Conservation (phyloP, 208 protist genomes). For the Crithidia sp. region DNA sequence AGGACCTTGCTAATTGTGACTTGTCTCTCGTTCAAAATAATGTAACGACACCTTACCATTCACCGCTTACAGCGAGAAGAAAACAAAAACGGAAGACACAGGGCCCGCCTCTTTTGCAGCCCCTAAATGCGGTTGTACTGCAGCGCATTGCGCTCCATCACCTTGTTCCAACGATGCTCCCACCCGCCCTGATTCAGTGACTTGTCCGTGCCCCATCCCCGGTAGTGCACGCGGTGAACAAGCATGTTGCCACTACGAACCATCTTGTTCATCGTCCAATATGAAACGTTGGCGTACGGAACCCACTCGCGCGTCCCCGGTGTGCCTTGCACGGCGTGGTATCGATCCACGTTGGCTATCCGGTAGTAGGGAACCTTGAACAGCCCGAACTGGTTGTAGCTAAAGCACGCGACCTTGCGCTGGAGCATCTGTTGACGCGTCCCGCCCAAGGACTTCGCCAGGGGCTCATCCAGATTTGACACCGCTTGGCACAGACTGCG, state of each 20-base stretch:
- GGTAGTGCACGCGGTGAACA: constrained; percentile 90
- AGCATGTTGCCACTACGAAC: constrained; percentile 85
- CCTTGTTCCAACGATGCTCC: constrained; percentile 93
- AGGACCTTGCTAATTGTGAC: too few species aligned
- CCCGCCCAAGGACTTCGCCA: constrained; percentile 76
- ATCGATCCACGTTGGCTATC: constrained; percentile 86
- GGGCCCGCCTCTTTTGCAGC: not conserved
- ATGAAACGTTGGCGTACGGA: constrained; percentile 88
- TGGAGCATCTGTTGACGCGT: constrained; percentile 83
- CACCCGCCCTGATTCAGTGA: constrained; percentile 85
- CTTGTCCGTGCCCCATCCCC: constrained; percentile 81
- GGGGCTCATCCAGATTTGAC: constrained; percentile 75
- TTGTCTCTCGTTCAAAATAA: not conserved
- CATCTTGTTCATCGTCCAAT: constrained; percentile 92
- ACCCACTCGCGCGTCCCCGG: constrained; percentile 90
- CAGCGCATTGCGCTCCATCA: constrained; percentile 86
- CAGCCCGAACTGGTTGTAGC: constrained; percentile 92
- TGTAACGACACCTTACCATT: not conserved
- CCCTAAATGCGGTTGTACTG: constrained; percentile 85
- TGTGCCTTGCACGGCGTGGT: constrained; percentile 80
- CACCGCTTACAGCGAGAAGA: not conserved
- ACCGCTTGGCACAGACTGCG: constrained; percentile 81
- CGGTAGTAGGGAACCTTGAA: constrained; percentile 85
- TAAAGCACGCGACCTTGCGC: constrained; percentile 87
- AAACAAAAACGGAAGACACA: not conserved